Conservation (phyloP, 2,329 filamentous ascomycete species). For the Endocalyx cinctus region DNA sequence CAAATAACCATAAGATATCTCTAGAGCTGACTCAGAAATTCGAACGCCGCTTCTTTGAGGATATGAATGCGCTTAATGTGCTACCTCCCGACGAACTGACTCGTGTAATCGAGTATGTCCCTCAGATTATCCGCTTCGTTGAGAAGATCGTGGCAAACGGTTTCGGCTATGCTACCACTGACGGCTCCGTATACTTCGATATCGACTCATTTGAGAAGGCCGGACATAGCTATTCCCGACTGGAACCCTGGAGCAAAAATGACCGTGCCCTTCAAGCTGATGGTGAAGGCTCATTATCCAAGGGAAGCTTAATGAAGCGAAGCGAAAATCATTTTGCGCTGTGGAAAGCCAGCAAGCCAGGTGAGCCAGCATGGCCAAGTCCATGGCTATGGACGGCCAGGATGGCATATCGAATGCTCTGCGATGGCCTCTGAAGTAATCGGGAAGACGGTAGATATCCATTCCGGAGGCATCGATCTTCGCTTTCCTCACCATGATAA, state of each 20-base stretch:
- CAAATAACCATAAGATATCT: conserved; percentile 67
- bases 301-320: conserved; percentile 61
- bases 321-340: conserved; percentile 81
- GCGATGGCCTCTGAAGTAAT: conserved; percentile 92
- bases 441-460: conserved; percentile 81
- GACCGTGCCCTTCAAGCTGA: conserved; percentile 82
- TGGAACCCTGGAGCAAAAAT: conserved; percentile 80
- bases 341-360: conserved; percentile 89
- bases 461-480: conserved; percentile 88
- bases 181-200: conserved; percentile 93
- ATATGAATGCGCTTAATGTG: conserved; percentile 84
- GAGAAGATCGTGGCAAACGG: conserved; percentile 78
- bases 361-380: conserved; percentile 86
- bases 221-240: conserved; percentile 78
- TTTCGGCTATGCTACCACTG: conserved; percentile 75
- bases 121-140: conserved; percentile 81
- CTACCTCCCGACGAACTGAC: conserved; percentile 77
- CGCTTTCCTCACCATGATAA: conserved; percentile 93
- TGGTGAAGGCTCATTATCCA: conserved; percentile 77
- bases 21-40: conserved; percentile 81
- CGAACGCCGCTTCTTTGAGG: conserved; percentile 81
- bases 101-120: conserved; percentile 87
- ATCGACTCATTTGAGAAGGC: conserved; percentile 79
- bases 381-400: conserved; percentile 80
- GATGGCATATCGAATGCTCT: conserved; percentile 97